Evolutionary conservation across 495 filamentous ascomycete species (phyloP).

Genomic region (Hypomontagnella monticulosa): DNA sequence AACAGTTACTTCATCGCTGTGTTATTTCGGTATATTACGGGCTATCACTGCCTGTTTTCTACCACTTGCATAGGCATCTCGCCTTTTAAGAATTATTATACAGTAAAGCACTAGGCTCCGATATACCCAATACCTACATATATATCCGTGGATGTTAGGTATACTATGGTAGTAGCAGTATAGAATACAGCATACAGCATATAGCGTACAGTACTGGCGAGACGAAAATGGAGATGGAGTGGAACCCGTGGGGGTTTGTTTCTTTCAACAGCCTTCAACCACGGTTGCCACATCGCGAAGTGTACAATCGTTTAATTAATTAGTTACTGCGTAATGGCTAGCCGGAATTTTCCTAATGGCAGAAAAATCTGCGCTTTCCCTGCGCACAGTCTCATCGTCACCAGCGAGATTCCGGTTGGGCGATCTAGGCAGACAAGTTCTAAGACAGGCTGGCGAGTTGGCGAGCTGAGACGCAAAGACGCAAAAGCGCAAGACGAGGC

Average conservation of each 20-base stretch:
- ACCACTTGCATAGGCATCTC: slow-evolving; percentile 34
- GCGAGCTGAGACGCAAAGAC: slow-evolving; percentile 16
- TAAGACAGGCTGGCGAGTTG: slow-evolving; percentile 29
- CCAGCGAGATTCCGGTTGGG: slow-evolving; percentile 18
- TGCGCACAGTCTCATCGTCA: background rate
- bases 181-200: background rate
- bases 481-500: slow-evolving; percentile 27
- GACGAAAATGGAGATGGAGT: slow-evolving; percentile 37
- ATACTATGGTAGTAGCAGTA: slow-evolving; percentile 12
- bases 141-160: slow-evolving; percentile 19
- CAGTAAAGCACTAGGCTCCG: slow-evolving; percentile 3
- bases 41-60: slow-evolving; percentile 38
- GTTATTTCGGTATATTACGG: slow-evolving; percentile 30
- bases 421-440: slow-evolving; percentile 18
- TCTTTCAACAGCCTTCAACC: slow-evolving; percentile 29
- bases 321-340: slow-evolving; percentile 25
- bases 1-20: slow-evolving; percentile 29
- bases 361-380: slow-evolving; percentile 6
- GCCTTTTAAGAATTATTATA: slow-evolving; percentile 3
- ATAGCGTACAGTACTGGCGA: slow-evolving; percentile 18
- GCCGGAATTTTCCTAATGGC: slow-evolving; percentile 31
- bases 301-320: slow-evolving; percentile 39
- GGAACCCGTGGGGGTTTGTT: slow-evolving; percentile 38
- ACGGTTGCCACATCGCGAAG: slow-evolving; percentile 39
- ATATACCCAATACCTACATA: slow-evolving; percentile 24